Evolutionary conservation across 805 yeast genomes (phyloP).

Genomic region (Suhomyces sp.): DNA sequence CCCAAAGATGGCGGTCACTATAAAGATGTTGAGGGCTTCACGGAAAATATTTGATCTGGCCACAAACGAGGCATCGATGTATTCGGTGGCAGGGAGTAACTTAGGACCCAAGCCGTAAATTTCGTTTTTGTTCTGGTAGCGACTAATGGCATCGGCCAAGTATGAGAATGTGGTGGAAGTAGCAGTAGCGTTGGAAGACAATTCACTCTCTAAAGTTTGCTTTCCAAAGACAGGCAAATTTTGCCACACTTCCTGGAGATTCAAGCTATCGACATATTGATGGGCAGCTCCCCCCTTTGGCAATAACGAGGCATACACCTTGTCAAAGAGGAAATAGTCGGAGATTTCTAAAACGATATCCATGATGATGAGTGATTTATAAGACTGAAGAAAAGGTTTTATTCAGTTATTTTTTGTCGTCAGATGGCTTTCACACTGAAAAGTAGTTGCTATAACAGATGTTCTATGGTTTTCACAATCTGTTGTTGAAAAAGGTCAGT

Average conservation of each 20-base stretch:
- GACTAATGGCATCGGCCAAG: slow-evolving; percentile 14
- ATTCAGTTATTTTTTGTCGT: too few species aligned
- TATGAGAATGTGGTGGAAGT: slow-evolving; percentile 15
- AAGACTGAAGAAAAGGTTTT: too few species aligned
- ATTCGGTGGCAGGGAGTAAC: slow-evolving; percentile 54
- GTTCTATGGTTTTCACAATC: too few species aligned
- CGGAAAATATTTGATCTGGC: slow-evolving; percentile 72
- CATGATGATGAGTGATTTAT: slow-evolving; percentile 45
- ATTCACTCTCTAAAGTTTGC: slow-evolving; percentile 8
- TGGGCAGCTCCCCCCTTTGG: slow-evolving; percentile 54
- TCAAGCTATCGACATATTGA: slow-evolving; percentile 17
- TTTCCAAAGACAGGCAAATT: slow-evolving; percentile 7
- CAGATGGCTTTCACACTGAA: too few species aligned
- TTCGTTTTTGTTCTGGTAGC: slow-evolving; percentile 35
- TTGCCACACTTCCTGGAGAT: slow-evolving; percentile 7
- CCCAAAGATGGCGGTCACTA: slow-evolving; percentile 79
- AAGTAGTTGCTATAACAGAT: too few species aligned
- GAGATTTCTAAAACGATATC: slow-evolving; percentile 83
- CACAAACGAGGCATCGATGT: slow-evolving; percentile 65
- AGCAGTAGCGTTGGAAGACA: slow-evolving; percentile 7
- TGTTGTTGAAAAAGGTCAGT: too few species aligned
- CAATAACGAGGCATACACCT: slow-evolving; percentile 63
- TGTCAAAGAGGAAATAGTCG: slow-evolving; percentile 76
- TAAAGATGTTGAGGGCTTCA: slow-evolving; percentile 63
- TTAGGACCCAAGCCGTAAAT: slow-evolving; percentile 62